Evolutionary conservation across 2,329 filamentous ascomycete genomes (phyloP), one percentile per base, ranked within the genome.

Genomic region (Beauveria sp.): DNA sequence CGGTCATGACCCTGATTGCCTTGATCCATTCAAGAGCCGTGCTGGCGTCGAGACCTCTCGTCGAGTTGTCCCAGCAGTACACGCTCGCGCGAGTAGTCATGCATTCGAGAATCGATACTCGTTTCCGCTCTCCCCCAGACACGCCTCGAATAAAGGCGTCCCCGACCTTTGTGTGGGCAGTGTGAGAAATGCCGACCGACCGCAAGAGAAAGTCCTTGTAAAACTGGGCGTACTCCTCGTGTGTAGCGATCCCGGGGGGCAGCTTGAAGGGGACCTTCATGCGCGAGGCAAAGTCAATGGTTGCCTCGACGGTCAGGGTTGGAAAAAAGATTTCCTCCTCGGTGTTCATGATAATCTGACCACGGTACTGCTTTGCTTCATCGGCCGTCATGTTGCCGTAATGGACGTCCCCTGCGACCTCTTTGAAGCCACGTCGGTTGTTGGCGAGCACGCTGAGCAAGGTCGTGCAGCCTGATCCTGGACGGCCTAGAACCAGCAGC

Each of bases 301-400:
- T 96, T 72, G 96, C 91, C 60, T 90, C 88, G 3, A 96, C 93
- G 0, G 91, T 95, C 26, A 97, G 79, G 0, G 90, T 95, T 0
- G 92, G 85, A 67, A 92, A 88, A 67, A 96, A 91, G 24, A 93
- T 81, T 67, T 96, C 92, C 66, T 96, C 91, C 72, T 90, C 86
- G 28, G 72, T 72, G 69, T 91, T 93, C 77, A 96, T 96, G 5
- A 93, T 87, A 0, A 89, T 88, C 75, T 96, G 90, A 56, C 90
- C 90, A 34, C 90, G 83, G 72, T 91, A 96, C 56, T 83, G 79
- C 69, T 88, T 83, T 66, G 96, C 93, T 54, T 88, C 86, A 22
- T 86, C 77, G 26, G 26, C 48, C 3, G 48, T n/a, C 24, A 50
- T 50, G 20, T 10, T n/a, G 8, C 48, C 48, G 4, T 31, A 50